Conservation (phyloP, 768 basidiomycete genomes). For the Sporobolomyces phaffii region DNA sequence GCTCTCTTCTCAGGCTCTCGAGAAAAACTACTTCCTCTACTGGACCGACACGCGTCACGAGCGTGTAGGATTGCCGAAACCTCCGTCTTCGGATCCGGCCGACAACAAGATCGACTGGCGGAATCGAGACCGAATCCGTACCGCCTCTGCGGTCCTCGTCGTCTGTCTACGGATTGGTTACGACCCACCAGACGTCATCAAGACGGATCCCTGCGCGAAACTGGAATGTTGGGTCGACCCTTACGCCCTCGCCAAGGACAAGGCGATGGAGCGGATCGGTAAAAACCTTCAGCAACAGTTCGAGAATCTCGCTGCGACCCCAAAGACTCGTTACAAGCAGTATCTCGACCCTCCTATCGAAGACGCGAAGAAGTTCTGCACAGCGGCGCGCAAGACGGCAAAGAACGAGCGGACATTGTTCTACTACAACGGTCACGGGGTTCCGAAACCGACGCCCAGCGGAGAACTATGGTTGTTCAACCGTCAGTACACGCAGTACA, state of each 20-base stretch:
- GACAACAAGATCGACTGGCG: slow-evolving; percentile 74
- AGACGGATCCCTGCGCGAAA: slow-evolving; percentile 90
- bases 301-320: slow-evolving; percentile 87
- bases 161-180: slow-evolving; percentile 95
- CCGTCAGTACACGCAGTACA: slow-evolving; percentile 93
- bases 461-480: slow-evolving; percentile 99
- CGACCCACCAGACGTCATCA: slow-evolving; percentile 94
- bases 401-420: slow-evolving; percentile 91
- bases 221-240: slow-evolving; percentile 98
- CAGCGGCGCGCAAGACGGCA: slow-evolving; percentile 72
- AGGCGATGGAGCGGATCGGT: slow-evolving; percentile 89
- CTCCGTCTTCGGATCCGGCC: slow-evolving; percentile 34
- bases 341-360: slow-evolving; percentile 92
- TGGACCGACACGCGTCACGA: slow-evolving; percentile 42
- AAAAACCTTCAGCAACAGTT: slow-evolving; percentile 91
- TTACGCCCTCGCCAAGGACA: slow-evolving; percentile 79
- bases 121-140: slow-evolving; percentile 94
- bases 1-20: slow-evolving; percentile 25
- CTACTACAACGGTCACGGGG: slow-evolving; percentile 98
- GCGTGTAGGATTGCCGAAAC: slow-evolving; percentile 33
- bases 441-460: slow-evolving; percentile 89
- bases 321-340: slow-evolving; percentile 71
- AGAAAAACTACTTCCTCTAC: slow-evolving; percentile 42
- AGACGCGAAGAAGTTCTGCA: slow-evolving; percentile 81
- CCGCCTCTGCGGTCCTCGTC: slow-evolving; percentile 65